Base-by-base conservation (phyloP, 2,329 filamentous ascomycete species). In the Helotiales sp. region DNA sequence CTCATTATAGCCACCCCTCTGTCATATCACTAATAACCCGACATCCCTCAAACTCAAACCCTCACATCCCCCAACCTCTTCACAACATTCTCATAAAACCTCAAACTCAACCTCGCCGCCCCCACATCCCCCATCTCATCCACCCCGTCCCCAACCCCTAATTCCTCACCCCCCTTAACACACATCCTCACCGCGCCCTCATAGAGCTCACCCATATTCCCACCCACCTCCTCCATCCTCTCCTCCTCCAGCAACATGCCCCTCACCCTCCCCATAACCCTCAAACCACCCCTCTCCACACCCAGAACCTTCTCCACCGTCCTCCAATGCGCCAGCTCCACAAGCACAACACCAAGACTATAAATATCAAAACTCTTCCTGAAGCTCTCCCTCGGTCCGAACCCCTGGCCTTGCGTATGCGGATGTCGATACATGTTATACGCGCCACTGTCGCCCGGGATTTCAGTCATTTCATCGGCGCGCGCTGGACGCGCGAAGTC, bases 281-380 rank as follows among this genome's bases (percentile, higher is more conserved):
- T 80, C 5, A 80, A 57, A 3, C 54, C 79, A 45, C 77, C 77
- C 10, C 79, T 79, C 6, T 80, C 75, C 13, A 86, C 80, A 3
- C 61, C 65, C 4, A 85, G 66, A 3, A 85, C 78, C 15, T 72
- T 65, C 26, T 85, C 82, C 32, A 86, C 79, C 0, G 81, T 77
- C 52, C 77, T 74, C 84, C 85, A 86, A 68, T 83, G 81, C n/a
- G 83, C 84, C 4, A 87, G 79, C 72, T 87, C 85, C 2, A 86
- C 76, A 5, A 87, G 73, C 3, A 87, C 78, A 7, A 87, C 77
- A 2, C 85, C 85, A 0, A 87, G 77, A 22, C 80, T 80, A 72
- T 87, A 86, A 7, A 87, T 76, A 64, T 87, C 85, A 67, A 82
- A 85, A 40, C 78, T 79, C 70, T 86, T 85, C 10, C 70, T 50